Evolutionary conservation across 495 filamentous ascomycete genomes (phyloP).

Genomic region (Massariosphaeria phaeospora): DNA sequence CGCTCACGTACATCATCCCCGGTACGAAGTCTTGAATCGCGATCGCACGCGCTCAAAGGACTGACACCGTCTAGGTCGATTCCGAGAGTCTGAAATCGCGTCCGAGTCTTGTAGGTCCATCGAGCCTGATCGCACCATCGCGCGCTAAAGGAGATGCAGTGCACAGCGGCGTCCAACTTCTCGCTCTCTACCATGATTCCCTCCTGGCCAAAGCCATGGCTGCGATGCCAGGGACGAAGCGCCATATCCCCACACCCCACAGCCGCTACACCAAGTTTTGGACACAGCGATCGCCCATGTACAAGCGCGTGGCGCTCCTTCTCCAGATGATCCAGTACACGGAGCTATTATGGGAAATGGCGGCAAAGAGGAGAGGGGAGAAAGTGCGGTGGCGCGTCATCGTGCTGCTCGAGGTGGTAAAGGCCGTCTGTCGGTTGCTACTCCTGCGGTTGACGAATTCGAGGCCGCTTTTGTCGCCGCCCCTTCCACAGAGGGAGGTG

Average conservation of each 20-base stretch:
- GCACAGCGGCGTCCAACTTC: conserved; percentile 78
- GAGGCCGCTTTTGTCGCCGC: conserved; percentile 75
- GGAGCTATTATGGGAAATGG: conserved; percentile 80
- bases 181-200: conserved; percentile 91
- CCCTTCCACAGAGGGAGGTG: conserved; percentile 78
- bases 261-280: conserved; percentile 88
- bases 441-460: conserved; percentile 79
- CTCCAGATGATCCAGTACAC: conserved; percentile 90
- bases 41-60: background rate
- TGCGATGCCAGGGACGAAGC: conserved; percentile 40
- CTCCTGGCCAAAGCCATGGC: conserved; percentile 66
- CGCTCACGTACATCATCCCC: conserved; percentile 91
- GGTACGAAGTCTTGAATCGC: conserved; percentile 46
- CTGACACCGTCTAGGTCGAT: conserved; percentile 58
- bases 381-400: conserved; percentile 82
- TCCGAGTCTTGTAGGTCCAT: conserved; percentile 68
- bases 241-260: conserved; percentile 63
- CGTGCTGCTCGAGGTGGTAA: conserved; percentile 78
- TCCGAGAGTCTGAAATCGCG: conserved; percentile 86
- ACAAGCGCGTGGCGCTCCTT: conserved; percentile 69
- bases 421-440: conserved; percentile 78
- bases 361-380: conserved; percentile 79
- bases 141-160: conserved; percentile 43
- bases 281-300: conserved; percentile 67
- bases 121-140: background rate